Conservation (phyloP, 1,284 basidiomycete genomes). For the Ustilago trichophora region DNA sequence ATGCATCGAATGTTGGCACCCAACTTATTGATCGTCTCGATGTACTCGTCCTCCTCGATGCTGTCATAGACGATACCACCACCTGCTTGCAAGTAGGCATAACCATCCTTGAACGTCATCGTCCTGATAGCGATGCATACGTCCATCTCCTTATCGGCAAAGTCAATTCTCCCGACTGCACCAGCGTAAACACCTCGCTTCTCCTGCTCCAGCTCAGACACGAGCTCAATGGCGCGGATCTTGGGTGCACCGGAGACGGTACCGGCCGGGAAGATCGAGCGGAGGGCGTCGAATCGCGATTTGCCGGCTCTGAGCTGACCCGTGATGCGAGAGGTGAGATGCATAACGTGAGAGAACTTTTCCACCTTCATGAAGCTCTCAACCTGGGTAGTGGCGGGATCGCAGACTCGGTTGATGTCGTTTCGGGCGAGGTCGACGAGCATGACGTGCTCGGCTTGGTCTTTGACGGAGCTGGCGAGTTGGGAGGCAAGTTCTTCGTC, state of each 20-base stretch:
- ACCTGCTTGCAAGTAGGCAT: constrained; percentile 88
- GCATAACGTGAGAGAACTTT: constrained; percentile 98
- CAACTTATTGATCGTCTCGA: constrained; percentile 95
- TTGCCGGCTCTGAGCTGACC: constrained; percentile 83
- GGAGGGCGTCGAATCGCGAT: constrained; percentile 94
- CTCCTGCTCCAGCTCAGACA: constrained; percentile 87
- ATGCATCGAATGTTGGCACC: constrained; percentile 86
- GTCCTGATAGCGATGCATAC: constrained; percentile 98
- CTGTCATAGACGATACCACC: constrained; percentile 98
- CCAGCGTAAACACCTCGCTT: constrained; percentile 95
- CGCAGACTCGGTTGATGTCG: constrained; percentile 97
- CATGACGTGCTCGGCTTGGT: constrained; percentile 98
- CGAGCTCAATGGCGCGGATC: constrained; percentile 95
- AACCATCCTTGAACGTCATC: constrained; percentile 94
- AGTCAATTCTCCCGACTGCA: constrained; percentile 96
- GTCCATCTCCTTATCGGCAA: constrained; percentile 93
- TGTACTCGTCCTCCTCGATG: constrained; percentile 94
- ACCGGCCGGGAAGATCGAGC: constrained; percentile 98
- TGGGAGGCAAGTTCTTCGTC: constrained; percentile 80
- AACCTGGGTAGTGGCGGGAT: constrained; percentile 92
- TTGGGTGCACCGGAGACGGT: constrained; percentile 99
- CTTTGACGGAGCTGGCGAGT: constrained; percentile 86
- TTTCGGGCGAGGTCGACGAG: constrained; percentile 98
- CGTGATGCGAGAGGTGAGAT: constrained; percentile 93
- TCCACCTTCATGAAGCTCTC: constrained; percentile 94